Percentiles rank a stretch among this genome's conserved stretches.
Evolutionary conservation across 768 basidiomycete genomes (phyloP).

Genomic region (Rossbeevera mucosa): DNA sequence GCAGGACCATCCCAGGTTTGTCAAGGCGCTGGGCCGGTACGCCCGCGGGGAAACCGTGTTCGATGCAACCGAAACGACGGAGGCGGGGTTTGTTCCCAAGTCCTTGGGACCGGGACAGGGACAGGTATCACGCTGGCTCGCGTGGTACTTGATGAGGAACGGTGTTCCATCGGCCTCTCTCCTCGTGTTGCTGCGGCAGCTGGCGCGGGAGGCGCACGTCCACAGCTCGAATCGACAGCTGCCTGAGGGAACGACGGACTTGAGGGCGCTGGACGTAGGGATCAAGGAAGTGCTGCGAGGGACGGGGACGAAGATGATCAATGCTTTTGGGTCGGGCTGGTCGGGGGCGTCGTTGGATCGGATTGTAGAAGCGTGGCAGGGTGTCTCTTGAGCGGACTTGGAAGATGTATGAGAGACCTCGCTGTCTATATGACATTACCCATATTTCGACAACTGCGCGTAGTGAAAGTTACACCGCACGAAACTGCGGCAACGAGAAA

Average conservation of each 20-base stretch:
- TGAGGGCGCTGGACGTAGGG: conserved; percentile 40
- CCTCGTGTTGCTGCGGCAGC: conserved; percentile 54
- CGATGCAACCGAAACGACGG: conserved; percentile 15
- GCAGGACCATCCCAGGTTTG: conserved; percentile 17
- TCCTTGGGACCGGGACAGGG: conserved; percentile 1
- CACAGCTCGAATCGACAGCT: conserved; percentile 48
- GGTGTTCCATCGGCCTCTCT: conserved; percentile 67
- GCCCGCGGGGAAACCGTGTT: conserved; percentile 47
- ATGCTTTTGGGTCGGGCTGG: conserved; percentile 68
- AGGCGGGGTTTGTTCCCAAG: conserved; percentile 7
- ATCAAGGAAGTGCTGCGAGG: conserved; percentile 85
- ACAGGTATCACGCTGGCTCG: conserved; percentile 39
- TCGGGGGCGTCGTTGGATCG: conserved; percentile 65
- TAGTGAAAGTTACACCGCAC: neutral
- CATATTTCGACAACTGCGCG: neutral
- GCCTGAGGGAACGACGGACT: conserved; percentile 48
- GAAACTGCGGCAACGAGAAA: neutral
- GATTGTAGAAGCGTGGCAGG: conserved; percentile 54
- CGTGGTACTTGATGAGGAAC: conserved; percentile 70
- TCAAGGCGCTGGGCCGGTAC: conserved; percentile 45
- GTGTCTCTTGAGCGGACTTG: conserved; percentile 6
- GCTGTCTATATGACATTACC: neutral
- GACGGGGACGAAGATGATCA: conserved; percentile 78
- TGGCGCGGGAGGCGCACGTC: conserved; percentile 58
- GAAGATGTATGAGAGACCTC: too few relatives aligned